phyloP scores from a whole-genome alignment of 495 filamentous ascomycete species.

The Annulohypoxylon nitens region DNA sequence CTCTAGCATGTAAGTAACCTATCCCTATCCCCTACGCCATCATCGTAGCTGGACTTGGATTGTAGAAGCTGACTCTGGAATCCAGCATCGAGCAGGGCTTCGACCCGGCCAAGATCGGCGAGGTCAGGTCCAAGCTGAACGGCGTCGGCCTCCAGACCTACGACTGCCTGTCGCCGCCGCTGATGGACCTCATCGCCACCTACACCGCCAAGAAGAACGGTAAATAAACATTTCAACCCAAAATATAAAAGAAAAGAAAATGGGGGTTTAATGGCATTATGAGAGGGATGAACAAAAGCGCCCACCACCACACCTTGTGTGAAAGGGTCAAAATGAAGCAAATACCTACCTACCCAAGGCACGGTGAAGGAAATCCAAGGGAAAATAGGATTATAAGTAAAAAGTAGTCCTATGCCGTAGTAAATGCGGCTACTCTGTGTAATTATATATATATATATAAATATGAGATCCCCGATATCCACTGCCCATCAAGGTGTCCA shows the following conservation, averaged over 20 bases:
- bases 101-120: slow-evolving; percentile 64
- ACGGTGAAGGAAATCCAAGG: background rate
- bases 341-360: background rate
- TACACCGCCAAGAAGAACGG: slow-evolving; percentile 64
- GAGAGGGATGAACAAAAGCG: background rate
- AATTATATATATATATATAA: background rate
- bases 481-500: slow-evolving; percentile 35
- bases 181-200: slow-evolving; percentile 72
- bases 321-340: background rate
- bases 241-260: slow-evolving; percentile 2
- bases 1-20: slow-evolving; percentile 57
- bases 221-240: slow-evolving; percentile 2
- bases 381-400: background rate
- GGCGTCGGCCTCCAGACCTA: slow-evolving; percentile 66
- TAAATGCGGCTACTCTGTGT: slow-evolving; percentile 11
- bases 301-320: background rate
- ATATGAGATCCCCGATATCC: slow-evolving; percentile 3
- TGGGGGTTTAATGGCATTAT: background rate
- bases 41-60: no score
- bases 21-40: background rate
- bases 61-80: background rate
- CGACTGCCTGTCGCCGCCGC: slow-evolving; percentile 65
- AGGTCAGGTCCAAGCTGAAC: slow-evolving; percentile 63
- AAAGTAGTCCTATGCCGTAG: background rate
- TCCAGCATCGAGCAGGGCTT: slow-evolving; percentile 69